phyloP scores from a whole-genome alignment of 2,329 filamentous ascomycete species.

The Aureobasidium leucospermi region DNA sequence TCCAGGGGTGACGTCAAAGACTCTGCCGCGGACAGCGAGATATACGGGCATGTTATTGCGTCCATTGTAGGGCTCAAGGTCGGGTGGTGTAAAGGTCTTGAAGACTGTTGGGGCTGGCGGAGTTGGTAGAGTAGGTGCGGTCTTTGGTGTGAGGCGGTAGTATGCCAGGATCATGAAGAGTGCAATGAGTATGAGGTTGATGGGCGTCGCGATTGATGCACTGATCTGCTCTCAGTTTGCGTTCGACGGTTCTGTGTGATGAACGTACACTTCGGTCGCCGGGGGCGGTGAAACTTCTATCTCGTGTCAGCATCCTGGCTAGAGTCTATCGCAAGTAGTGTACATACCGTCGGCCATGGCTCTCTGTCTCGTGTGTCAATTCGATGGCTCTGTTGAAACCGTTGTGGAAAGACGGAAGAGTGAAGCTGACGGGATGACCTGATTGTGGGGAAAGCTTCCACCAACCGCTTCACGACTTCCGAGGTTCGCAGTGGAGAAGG shows the following conservation, averaged over 20 bases:
- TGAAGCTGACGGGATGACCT: background rate
- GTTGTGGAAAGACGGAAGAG: background rate
- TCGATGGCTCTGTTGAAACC: background rate
- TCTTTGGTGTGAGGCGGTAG: slow-evolving; percentile 44
- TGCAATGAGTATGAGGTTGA: slow-evolving; percentile 54
- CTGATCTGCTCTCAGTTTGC: slow-evolving; percentile 30
- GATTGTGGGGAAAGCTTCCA: background rate
- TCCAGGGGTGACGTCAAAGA: slow-evolving; percentile 84
- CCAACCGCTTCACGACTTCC: too few relatives aligned
- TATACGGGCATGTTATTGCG: slow-evolving; percentile 67
- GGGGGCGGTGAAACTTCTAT: slow-evolving; percentile 23
- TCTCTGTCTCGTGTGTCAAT: background rate
- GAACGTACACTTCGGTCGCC: slow-evolving; percentile 36
- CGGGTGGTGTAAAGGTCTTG: slow-evolving; percentile 73
- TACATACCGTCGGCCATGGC: slow-evolving; percentile 3
- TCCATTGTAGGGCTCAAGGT: slow-evolving; percentile 82
- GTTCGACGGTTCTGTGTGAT: background rate
- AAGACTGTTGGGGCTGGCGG: slow-evolving; percentile 69
- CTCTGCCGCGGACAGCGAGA: slow-evolving; percentile 79
- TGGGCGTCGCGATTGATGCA: slow-evolving; percentile 49
- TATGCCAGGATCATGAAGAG: slow-evolving; percentile 52
- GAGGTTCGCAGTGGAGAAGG: too few relatives aligned
- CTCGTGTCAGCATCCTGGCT: background rate
- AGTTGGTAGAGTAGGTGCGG: slow-evolving; percentile 41
- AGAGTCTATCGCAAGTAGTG: too few relatives aligned